Evolutionary conservation across 2,329 filamentous ascomycete genomes (phyloP).

Genomic region (Diaporthe nobilis): DNA sequence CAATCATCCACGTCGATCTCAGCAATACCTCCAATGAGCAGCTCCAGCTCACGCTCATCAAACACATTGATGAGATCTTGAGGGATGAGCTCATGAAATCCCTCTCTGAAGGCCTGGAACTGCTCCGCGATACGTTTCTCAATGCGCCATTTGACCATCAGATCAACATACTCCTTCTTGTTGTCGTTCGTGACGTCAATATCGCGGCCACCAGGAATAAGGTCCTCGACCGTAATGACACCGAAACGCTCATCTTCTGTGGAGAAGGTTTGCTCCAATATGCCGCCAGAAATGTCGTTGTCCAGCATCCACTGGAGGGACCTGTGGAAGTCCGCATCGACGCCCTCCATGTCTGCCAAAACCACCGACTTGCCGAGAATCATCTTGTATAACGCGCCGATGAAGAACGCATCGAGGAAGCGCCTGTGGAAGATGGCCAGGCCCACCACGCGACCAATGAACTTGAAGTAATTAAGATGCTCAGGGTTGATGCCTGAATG

Average conservation of each 20-base stretch:
- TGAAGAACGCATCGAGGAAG: slow-evolving; percentile 99
- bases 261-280: slow-evolving; percentile 95
- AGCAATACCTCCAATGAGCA: slow-evolving; percentile 98
- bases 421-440: slow-evolving; percentile 97
- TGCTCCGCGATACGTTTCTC: slow-evolving; percentile 98
- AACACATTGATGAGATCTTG: slow-evolving; percentile 98
- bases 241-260: slow-evolving; percentile 98
- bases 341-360: slow-evolving; percentile 97
- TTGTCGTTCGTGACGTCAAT: slow-evolving; percentile 99
- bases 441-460: slow-evolving; percentile 97
- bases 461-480: slow-evolving; percentile 99
- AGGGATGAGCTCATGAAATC: slow-evolving; percentile 97
- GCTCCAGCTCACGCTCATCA: slow-evolving; percentile 95
- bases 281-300: slow-evolving; percentile 93
- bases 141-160: slow-evolving; percentile 99
- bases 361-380: slow-evolving; percentile 93
- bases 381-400: slow-evolving; percentile 99
- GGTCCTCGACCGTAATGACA: slow-evolving; percentile 92
- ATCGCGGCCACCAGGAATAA: slow-evolving; percentile 90
- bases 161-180: slow-evolving; percentile 98
- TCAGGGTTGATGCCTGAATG: slow-evolving; percentile 99
- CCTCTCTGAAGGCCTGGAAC: slow-evolving; percentile 97
- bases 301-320: slow-evolving; percentile 98
- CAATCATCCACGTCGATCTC: slow-evolving; percentile 99
- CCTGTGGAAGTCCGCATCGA: slow-evolving; percentile 97